phyloP scores from a whole-genome alignment of 192 early-diverging fungal species.

The Gamsiella multidivaricata region DNA sequence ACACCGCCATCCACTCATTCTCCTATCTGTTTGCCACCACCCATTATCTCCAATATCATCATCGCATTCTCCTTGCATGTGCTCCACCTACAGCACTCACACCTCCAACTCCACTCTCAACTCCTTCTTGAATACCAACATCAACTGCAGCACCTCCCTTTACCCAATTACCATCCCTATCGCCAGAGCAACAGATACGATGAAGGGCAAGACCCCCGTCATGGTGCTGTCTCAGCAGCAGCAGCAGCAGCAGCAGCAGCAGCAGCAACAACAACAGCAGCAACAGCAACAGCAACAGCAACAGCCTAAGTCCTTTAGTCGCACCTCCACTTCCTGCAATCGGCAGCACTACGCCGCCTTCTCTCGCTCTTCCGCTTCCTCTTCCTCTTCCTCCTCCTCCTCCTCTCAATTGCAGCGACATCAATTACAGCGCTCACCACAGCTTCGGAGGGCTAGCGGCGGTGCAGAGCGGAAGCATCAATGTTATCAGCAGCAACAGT shows the following conservation, averaged over 20 bases:
- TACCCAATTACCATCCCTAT: too few relatives aligned
- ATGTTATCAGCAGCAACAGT: slow-evolving; percentile 21
- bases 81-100: background rate
- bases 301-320: background rate
- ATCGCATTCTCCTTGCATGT: background rate
- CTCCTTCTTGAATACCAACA: too few relatives aligned
- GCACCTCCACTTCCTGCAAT: background rate
- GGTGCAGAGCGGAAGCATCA: slow-evolving; percentile 27
- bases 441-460: slow-evolving; percentile 9
- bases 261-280: slow-evolving; percentile 9
- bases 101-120: too few relatives aligned
- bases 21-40: too few relatives aligned
- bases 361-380: background rate
- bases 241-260: slow-evolving; percentile 7
- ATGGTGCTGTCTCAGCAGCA: slow-evolving; percentile 28
- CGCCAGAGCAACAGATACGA: too few relatives aligned
- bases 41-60: too few relatives aligned
- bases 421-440: slow-evolving; percentile 8
- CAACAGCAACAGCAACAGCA: background rate
- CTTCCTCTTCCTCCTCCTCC: background rate
- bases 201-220: slow-evolving; percentile 38
- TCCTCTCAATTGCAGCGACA: slow-evolving; percentile 4
- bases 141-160: too few relatives aligned
- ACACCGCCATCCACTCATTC: too few relatives aligned
- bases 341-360: background rate